These are phyloP conservation scores for Emergomyces orientalis DNA, from an alignment of 2,329 filamentous ascomycete genomes.

Conservation along the genomic window DNA sequence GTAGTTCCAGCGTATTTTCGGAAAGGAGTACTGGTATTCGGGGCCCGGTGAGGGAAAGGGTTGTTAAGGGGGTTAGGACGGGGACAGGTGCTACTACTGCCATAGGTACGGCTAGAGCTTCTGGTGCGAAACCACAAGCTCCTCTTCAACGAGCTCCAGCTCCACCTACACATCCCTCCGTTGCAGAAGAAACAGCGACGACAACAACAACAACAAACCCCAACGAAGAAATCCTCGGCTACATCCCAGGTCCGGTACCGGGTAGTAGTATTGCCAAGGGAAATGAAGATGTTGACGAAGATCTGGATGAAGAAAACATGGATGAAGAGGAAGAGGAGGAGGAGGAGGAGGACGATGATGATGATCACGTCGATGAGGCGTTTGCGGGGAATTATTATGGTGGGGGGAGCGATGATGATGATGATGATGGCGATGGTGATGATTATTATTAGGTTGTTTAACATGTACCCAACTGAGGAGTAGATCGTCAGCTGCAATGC, in stretches of 20 bases:
- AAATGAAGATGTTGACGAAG: constrained; percentile 21
- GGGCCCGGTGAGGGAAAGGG: background rate
- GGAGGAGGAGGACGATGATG: constrained; percentile 26
- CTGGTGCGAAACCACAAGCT: background rate
- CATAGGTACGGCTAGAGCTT: background rate
- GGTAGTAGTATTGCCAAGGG: constrained; percentile 17
- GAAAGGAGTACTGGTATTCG: constrained; percentile 9
- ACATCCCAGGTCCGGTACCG: constrained; percentile 18
- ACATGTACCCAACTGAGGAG: background rate
- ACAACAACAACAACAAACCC: constrained; percentile 10
- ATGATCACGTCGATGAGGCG: constrained; percentile 27
- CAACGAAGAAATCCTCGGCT: constrained; percentile 21
- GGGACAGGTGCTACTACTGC: background rate
- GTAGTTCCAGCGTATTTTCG: constrained; percentile 12
- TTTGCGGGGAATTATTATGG: constrained; percentile 30
- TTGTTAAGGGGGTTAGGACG: background rate
- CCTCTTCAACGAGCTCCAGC: background rate
- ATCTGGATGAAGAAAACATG: constrained; percentile 20
- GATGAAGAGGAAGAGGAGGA: constrained; percentile 28
- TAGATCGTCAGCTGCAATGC: too few species aligned
- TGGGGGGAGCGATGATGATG: constrained; percentile 29
- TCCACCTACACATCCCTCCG: constrained; percentile 12
- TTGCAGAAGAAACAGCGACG: constrained; percentile 2
- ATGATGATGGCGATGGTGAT: constrained; percentile 28
- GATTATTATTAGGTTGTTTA: constrained; percentile 14